Evolutionary conservation across 1,139 yeast genomes (phyloP).

Genomic region (Yamadazyma sp.): DNA sequence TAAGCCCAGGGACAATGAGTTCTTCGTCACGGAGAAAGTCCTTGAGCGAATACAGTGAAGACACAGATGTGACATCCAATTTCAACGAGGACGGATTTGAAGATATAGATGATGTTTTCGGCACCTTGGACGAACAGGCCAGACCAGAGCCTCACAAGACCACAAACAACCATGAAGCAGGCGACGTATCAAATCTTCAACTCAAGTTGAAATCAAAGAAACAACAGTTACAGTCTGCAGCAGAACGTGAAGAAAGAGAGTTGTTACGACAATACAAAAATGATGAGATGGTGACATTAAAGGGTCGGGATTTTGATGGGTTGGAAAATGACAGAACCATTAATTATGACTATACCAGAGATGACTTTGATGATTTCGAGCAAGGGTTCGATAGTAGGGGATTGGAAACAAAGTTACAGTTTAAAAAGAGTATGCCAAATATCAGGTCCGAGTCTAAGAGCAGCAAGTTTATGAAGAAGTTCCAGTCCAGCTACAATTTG

Average conservation of each 20-base stretch:
- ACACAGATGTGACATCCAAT: slow-evolving; percentile 42
- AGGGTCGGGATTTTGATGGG: slow-evolving; percentile 24
- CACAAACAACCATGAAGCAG: background rate
- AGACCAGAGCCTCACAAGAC: background rate
- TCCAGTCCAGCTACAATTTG: slow-evolving; percentile 11
- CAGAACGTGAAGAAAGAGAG: slow-evolving; percentile 37
- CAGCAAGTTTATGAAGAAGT: slow-evolving; percentile 9
- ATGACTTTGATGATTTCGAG: slow-evolving; percentile 42
- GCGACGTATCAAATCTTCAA: slow-evolving; percentile 15
- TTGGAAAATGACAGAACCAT: slow-evolving; percentile 36
- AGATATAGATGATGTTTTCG: slow-evolving; percentile 41
- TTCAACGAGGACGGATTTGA: slow-evolving; percentile 44
- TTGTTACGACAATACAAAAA: slow-evolving; percentile 19
- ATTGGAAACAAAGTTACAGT: slow-evolving; percentile 7
- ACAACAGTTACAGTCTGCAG: slow-evolving; percentile 30
- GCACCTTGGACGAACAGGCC: slow-evolving; percentile 12
- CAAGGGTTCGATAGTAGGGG: slow-evolving; percentile 28
- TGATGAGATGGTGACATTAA: slow-evolving; percentile 28
- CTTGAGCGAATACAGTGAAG: slow-evolving; percentile 40
- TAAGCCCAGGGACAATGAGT: slow-evolving; percentile 14
- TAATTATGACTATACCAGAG: slow-evolving; percentile 38
- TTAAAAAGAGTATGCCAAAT: slow-evolving; percentile 31
- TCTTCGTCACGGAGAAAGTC: slow-evolving; percentile 19
- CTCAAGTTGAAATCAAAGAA: slow-evolving; percentile 24
- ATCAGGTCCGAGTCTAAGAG: slow-evolving; percentile 10